Evolutionary conservation across 768 basidiomycete species (phyloP), one percentile per base, ranked within the genome.

Genomic region (Lanmaoa pseudosensibilis): DNA sequence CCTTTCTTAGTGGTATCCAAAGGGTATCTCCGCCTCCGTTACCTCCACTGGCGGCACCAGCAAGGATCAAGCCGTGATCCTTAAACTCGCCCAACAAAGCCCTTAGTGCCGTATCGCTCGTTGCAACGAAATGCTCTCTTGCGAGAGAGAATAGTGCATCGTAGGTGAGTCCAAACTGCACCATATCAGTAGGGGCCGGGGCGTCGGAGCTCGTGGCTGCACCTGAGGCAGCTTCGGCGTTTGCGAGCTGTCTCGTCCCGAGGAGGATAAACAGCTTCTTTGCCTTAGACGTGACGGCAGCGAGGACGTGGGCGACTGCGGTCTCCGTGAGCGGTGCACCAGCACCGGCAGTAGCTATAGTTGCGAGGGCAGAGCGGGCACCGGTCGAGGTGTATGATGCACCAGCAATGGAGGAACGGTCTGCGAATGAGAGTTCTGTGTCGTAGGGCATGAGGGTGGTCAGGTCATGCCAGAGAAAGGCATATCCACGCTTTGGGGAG

Each of bases 381-480:
- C 67, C 66, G 44, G 70, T 55, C 50, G 68, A 69, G 33, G 66
- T 65, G 11, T 81, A 65, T 18, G 77, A 71, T 38, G 72, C 84
- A 16, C 84, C 83, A 18, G 80, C 72, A 50, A 88, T 74, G 37
- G 83, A 84, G 4, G 83, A 80, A n/a, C 80, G 82, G 65, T 89
- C 86, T 21, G 82, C 83, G 49, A 77, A 83, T 0, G 82, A 77
- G 38, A 91, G 79, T 69, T 98, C 94, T 57, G 81, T 79, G 68
- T 90, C 86, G 76, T 95, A 97, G 2, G 90, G 78, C 16, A 74
- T 76, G 61, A 94, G 87, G 2, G 96, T 97, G 4, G 94, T 92
- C 23, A 93, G 71, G 71, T 96, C 92, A 72, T 98, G 92, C 85
- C 92, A 92, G 16, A 94, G 75, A 85, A 91, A 93, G 1, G 83